Percentiles rank a stretch among this genome's conserved stretches.
These are phyloP conservation scores for Exophiala xenobiotica DNA, from an alignment of 2,329 filamentous ascomycete species.

Conservation along the genomic window DNA sequence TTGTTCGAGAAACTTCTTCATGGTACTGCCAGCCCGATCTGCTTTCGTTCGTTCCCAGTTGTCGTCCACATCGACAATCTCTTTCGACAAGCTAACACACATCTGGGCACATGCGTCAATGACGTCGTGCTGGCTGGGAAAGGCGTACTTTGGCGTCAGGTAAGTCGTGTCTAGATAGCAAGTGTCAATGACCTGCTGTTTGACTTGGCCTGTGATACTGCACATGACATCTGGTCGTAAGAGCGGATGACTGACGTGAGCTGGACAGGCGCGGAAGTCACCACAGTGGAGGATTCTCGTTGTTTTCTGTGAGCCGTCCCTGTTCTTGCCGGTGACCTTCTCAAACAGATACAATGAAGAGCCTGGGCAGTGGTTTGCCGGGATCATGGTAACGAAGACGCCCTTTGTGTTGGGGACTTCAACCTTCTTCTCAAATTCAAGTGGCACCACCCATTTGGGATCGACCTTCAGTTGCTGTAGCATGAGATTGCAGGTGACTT, in stretches of 20 bases:
- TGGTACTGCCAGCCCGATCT: slow-evolving; percentile 56
- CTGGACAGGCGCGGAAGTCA: slow-evolving; percentile 87
- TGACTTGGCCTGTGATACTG: slow-evolving; percentile 65
- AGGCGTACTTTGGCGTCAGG: slow-evolving; percentile 90
- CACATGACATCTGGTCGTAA: slow-evolving; percentile 74
- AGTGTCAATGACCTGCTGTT: slow-evolving; percentile 85
- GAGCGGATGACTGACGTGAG: slow-evolving; percentile 78
- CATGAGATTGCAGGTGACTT: slow-evolving; percentile 85
- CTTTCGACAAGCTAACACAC: slow-evolving; percentile 73
- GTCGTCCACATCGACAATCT: slow-evolving; percentile 58
- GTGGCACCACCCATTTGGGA: slow-evolving; percentile 75
- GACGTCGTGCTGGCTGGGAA: slow-evolving; percentile 84
- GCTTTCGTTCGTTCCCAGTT: slow-evolving; percentile 58
- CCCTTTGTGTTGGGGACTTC: slow-evolving; percentile 81
- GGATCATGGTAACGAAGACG: slow-evolving; percentile 88
- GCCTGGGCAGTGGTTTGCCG: slow-evolving; percentile 94
- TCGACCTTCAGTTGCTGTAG: slow-evolving; percentile 82
- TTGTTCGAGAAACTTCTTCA: slow-evolving; percentile 61
- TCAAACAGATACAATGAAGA: slow-evolving; percentile 93
- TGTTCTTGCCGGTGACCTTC: slow-evolving; percentile 65
- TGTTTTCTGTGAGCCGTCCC: slow-evolving; percentile 51
- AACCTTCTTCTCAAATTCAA: slow-evolving; percentile 78
- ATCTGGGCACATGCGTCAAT: slow-evolving; percentile 84
- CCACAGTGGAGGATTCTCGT: slow-evolving; percentile 92
- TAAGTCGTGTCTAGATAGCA: slow-evolving; percentile 99